Evolutionary conservation across 1,139 yeast genomes (phyloP).

Genomic region (Pichia sp.): DNA sequence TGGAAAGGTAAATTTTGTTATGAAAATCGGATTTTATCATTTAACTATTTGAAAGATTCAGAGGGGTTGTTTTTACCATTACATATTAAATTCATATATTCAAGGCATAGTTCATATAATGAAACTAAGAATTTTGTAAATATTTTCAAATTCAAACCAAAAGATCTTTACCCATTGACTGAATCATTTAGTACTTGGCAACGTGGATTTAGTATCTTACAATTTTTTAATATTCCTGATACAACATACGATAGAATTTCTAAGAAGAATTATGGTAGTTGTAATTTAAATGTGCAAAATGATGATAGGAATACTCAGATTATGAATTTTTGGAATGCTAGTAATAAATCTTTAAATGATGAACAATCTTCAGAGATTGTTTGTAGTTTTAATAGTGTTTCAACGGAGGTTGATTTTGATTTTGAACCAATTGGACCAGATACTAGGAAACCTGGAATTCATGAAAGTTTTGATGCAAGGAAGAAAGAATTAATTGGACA

Average conservation of each 20-base stretch:
- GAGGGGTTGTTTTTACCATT: slow-evolving; percentile 9
- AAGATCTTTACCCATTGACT: slow-evolving; percentile 19
- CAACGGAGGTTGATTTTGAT: slow-evolving; percentile 6
- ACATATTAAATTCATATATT: slow-evolving; percentile 14
- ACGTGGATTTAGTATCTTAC: slow-evolving; percentile 15
- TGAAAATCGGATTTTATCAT: neutral
- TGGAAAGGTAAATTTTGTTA: slow-evolving; percentile 2
- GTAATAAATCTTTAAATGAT: neutral
- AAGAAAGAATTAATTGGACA: neutral
- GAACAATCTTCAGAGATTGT: no score
- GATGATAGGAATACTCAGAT: neutral
- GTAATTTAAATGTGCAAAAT: neutral
- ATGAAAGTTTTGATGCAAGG: slow-evolving; percentile 1
- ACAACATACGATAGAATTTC: slow-evolving; percentile 11
- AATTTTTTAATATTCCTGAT: slow-evolving; percentile 10
- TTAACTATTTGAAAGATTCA: slow-evolving; percentile 1
- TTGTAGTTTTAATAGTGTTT: slow-evolving; percentile 4
- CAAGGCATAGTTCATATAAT: slow-evolving; percentile 19
- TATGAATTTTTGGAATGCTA: slow-evolving; percentile 3
- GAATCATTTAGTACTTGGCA: slow-evolving; percentile 14
- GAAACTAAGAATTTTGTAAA: slow-evolving; percentile 16
- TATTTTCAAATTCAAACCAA: slow-evolving; percentile 12
- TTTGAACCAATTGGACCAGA: slow-evolving; percentile 5
- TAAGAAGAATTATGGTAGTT: slow-evolving; percentile 1
- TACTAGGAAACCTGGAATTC: neutral